Conservation (phyloP, 2,329 filamentous ascomycete species). For the Sporothrix dimorphospora region DNA sequence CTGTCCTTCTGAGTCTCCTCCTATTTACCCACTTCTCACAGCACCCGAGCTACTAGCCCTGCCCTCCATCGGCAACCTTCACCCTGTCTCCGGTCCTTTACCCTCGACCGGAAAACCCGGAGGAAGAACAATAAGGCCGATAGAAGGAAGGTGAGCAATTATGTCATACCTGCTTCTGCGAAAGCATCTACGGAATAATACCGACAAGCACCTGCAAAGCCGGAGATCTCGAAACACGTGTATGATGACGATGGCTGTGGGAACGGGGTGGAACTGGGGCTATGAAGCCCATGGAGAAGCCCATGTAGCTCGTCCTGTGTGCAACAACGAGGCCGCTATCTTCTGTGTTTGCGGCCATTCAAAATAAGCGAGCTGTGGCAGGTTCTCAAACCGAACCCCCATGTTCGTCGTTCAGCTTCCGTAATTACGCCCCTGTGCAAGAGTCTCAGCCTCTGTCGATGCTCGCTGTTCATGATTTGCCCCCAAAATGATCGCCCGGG, state of each 20-base stretch:
- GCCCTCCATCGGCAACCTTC: constrained; percentile 13
- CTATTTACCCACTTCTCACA: not conserved
- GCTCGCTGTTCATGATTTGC: not conserved
- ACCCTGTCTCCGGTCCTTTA: not conserved
- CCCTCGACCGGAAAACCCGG: not conserved
- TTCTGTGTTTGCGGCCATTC: not conserved
- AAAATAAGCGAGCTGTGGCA: not conserved
- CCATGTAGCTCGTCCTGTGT: not conserved
- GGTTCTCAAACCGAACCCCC: not conserved
- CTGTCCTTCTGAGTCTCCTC: too few species aligned
- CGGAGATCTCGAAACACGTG: constrained; percentile 1
- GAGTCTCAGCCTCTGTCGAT: not conserved
- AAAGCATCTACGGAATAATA: not conserved
- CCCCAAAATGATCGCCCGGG: not conserved
- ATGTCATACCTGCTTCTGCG: not conserved
- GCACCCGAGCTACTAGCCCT: not conserved
- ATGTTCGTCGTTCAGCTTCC: not conserved
- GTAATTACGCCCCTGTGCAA: not conserved
- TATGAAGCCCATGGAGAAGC: not conserved
- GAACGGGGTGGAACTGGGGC: not conserved
- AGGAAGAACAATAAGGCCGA: not conserved
- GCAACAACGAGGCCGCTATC: not conserved
- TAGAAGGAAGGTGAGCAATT: not conserved
- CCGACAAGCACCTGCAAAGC: not conserved
- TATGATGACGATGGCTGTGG: not conserved